These are phyloP conservation scores for Aspergillus olivimuriae DNA, from an alignment of 495 filamentous ascomycete species.

Conservation along the genomic window DNA sequence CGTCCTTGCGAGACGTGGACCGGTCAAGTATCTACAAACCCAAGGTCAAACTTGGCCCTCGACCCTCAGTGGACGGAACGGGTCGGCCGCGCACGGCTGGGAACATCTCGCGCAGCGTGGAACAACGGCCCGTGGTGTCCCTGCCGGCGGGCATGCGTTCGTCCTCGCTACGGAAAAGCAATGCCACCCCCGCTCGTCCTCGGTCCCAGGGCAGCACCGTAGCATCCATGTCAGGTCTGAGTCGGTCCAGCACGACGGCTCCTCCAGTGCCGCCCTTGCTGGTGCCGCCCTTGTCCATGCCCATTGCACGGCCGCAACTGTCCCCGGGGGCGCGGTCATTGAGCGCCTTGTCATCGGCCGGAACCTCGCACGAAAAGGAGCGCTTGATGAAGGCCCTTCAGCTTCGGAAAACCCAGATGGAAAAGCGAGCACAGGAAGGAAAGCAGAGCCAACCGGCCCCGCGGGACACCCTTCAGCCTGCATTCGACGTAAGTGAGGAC, in stretches of 20 bases:
- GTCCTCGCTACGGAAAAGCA: slow-evolving; percentile 37
- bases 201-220: slow-evolving; percentile 37
- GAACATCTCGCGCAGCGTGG: slow-evolving; percentile 31
- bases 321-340: slow-evolving; percentile 48
- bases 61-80: slow-evolving; percentile 65
- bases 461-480: not conserved
- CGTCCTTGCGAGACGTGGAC: slow-evolving; percentile 55
- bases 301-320: slow-evolving; percentile 40
- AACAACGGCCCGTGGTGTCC: slow-evolving; percentile 66
- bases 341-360: slow-evolving; percentile 45
- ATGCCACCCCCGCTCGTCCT: slow-evolving; percentile 28
- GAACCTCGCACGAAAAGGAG: slow-evolving; percentile 82
- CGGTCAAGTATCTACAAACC: slow-evolving; percentile 48
- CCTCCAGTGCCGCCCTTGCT: slow-evolving; percentile 38
- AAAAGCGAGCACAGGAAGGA: slow-evolving; percentile 31
- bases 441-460: slow-evolving; percentile 19
- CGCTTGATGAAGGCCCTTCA: slow-evolving; percentile 91
- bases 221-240: slow-evolving; percentile 29
- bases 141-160: slow-evolving; percentile 49
- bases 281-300: slow-evolving; percentile 43
- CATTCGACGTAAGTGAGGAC: slow-evolving; percentile 15
- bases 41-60: slow-evolving; percentile 78
- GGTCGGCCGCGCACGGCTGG: slow-evolving; percentile 59
- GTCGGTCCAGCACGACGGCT: slow-evolving; percentile 29
- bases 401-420: slow-evolving; percentile 72